These are phyloP conservation scores for Sporisorium scitamineum DNA, from an alignment of 1,284 basidiomycete species.

Conservation along the genomic window DNA sequence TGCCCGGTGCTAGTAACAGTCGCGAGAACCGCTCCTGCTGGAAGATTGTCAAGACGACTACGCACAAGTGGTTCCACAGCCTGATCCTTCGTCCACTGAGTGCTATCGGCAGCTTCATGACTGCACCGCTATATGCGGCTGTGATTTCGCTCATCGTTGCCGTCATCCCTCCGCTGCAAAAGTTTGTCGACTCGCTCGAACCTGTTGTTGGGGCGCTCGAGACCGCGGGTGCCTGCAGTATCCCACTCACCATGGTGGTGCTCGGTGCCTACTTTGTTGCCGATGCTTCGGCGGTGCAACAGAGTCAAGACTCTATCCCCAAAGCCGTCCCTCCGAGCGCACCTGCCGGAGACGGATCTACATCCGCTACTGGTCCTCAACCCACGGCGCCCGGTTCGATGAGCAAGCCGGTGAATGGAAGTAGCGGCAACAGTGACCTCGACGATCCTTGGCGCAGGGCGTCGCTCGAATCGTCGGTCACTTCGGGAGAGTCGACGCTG, in stretches of 20 bases:
- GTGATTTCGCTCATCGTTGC: slow-evolving; percentile 84
- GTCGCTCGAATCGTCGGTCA: slow-evolving; percentile 29
- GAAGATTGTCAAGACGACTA: slow-evolving; percentile 13
- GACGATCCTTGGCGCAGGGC: slow-evolving; percentile 47
- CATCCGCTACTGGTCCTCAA: slow-evolving; percentile 26
- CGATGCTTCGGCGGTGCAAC: slow-evolving; percentile 38
- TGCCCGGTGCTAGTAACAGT: slow-evolving; percentile 40
- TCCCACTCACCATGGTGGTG: slow-evolving; percentile 89
- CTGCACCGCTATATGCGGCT: slow-evolving; percentile 75
- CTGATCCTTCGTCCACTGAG: slow-evolving; percentile 59
- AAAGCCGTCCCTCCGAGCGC: slow-evolving; percentile 38
- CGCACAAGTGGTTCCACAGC: slow-evolving; percentile 16
- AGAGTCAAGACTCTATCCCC: slow-evolving; percentile 16
- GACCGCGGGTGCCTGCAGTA: slow-evolving; percentile 70
- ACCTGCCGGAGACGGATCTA: slow-evolving; percentile 40
- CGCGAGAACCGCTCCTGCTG: slow-evolving; percentile 46
- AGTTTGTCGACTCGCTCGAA: slow-evolving; percentile 64
- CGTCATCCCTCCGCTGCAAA: slow-evolving; percentile 77
- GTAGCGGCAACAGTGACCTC: background rate
- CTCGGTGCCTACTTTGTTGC: slow-evolving; percentile 86
- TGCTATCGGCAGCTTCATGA: slow-evolving; percentile 83
- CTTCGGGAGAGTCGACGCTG: slow-evolving; percentile 39
- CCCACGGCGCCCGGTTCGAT: slow-evolving; percentile 18
- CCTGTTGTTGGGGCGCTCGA: slow-evolving; percentile 71
- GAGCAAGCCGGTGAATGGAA: slow-evolving; percentile 7